phyloP scores from a whole-genome alignment of 306 rosid genomes.

The Fragaria iinumae region DNA sequence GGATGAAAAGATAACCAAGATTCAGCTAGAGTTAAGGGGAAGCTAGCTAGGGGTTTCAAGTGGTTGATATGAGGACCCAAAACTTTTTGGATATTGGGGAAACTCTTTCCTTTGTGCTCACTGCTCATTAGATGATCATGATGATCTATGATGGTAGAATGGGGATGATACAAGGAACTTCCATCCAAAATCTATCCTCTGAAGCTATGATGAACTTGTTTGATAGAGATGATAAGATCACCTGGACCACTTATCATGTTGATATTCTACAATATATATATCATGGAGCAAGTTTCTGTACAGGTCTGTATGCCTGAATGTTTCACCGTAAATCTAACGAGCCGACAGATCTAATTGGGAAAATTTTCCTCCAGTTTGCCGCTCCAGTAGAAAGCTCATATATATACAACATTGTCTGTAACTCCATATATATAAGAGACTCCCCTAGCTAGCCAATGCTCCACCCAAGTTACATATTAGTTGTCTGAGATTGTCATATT shows the following conservation, averaged over 20 bases:
- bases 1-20: neutral
- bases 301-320: neutral
- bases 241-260: neutral
- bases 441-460: neutral
- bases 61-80: slow-evolving; percentile 2
- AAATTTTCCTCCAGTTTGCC: neutral
- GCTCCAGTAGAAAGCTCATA: neutral
- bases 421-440: neutral
- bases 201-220: neutral
- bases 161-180: slow-evolving; percentile 15
- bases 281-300: neutral
- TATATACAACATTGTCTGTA: neutral
- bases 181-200: neutral
- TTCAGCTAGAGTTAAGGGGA: neutral
- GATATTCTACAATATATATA: neutral
- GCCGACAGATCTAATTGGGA: neutral
- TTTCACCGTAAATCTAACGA: neutral
- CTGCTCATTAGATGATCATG: neutral
- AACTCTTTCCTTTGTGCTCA: slow-evolving; percentile 2
- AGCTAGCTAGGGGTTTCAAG: neutral
- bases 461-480: neutral
- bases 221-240: neutral
- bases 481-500: neutral
- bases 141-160: neutral
- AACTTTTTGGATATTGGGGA: neutral